Conservation (phyloP, 331 rosid genomes). For the Pyrus hybrid region DNA sequence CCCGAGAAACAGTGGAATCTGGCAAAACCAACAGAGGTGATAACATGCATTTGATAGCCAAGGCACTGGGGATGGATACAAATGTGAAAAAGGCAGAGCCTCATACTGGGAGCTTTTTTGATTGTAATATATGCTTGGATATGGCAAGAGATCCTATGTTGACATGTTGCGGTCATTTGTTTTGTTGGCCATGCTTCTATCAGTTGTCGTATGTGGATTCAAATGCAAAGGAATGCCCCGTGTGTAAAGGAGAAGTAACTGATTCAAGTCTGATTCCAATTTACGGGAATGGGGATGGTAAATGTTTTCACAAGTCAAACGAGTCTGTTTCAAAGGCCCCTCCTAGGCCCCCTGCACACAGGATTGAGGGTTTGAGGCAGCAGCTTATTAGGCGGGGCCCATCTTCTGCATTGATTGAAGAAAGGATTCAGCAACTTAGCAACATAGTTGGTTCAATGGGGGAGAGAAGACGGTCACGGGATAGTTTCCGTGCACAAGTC, state of each 20-base stretch:
- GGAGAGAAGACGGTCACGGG: constrained; percentile 28
- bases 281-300: constrained; percentile 39
- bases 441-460: constrained; percentile 36
- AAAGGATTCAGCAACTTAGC: constrained; percentile 43
- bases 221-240: constrained; percentile 64
- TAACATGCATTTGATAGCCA: constrained; percentile 33
- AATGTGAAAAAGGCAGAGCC: constrained; percentile 19
- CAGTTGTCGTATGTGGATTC: constrained; percentile 38
- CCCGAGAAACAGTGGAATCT: constrained; percentile 9
- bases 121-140: constrained; percentile 52
- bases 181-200: constrained; percentile 77
- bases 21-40: constrained; percentile 19
- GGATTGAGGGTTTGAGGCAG: constrained; percentile 74
- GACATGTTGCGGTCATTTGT: constrained; percentile 86
- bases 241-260: constrained; percentile 57
- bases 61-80: constrained; percentile 42
- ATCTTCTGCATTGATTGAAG: constrained; percentile 44
- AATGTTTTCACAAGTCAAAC: constrained; percentile 13
- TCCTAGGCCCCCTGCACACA: constrained; percentile 51
- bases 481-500: constrained; percentile 4
- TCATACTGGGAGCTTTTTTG: constrained; percentile 34
- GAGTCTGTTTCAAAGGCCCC: constrained; percentile 35
- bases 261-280: constrained; percentile 46
- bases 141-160: constrained; percentile 62
- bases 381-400: constrained; percentile 33